Conservation (phyloP, 2,329 filamentous ascomycete genomes). For the Fusarium phyllophilum region DNA sequence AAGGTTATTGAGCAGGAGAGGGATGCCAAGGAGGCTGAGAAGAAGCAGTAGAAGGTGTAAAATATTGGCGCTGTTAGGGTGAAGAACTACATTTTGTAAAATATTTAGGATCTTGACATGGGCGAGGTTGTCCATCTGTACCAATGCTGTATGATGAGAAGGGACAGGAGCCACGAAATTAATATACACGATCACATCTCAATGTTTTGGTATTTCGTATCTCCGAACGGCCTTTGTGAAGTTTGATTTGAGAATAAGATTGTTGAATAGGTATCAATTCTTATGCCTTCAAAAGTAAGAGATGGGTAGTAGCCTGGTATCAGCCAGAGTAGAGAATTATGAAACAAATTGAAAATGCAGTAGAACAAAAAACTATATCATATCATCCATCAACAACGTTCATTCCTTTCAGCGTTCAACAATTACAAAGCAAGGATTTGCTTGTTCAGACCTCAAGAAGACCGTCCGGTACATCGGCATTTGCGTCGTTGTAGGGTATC, state of each 20-base stretch:
- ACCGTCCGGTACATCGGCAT: not conserved
- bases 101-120: conserved; percentile 31
- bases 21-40: conserved; percentile 25
- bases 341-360: conserved; percentile 21
- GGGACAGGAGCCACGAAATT: conserved; percentile 31
- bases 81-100: conserved; percentile 39
- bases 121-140: conserved; percentile 35
- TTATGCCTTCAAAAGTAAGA: conserved; percentile 30
- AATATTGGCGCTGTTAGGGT: conserved; percentile 2
- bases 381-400: not conserved
- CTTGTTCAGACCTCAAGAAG: not conserved
- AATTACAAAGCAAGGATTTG: not conserved
- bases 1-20: conserved; percentile 29
- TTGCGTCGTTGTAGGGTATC: not conserved
- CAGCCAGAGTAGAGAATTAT: conserved; percentile 35
- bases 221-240: not conserved
- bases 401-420: not conserved
- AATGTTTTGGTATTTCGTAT: not conserved
- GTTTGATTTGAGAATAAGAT: not conserved
- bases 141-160: conserved; percentile 42
- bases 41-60: conserved; percentile 10
- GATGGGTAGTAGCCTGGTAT: conserved; percentile 39
- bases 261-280: conserved; percentile 20
- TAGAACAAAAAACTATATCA: conserved; percentile 32
- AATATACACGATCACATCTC: conserved; percentile 45